phyloP scores from a whole-genome alignment of 345 rosid genomes.

The Clarkia xantiana region DNA sequence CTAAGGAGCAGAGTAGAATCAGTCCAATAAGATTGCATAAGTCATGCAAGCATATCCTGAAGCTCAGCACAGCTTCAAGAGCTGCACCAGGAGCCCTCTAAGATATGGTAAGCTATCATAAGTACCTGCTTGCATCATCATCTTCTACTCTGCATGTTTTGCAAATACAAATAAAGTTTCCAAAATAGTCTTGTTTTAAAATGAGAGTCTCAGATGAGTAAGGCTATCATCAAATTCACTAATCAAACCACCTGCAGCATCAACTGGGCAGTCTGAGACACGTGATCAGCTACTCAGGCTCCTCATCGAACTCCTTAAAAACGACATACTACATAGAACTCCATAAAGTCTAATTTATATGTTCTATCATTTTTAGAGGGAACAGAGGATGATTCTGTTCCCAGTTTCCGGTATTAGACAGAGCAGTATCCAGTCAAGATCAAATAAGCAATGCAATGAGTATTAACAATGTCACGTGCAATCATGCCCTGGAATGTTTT shows the following conservation, averaged over 20 bases:
- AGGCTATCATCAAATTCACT: conserved; percentile 43
- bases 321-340: neutral
- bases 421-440: too few relatives aligned
- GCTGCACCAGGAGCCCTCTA: conserved; percentile 14
- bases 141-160: conserved; percentile 13
- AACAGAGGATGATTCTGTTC: too few relatives aligned
- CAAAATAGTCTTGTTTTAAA: neutral
- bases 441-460: too few relatives aligned
- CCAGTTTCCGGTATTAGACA: too few relatives aligned
- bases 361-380: neutral
- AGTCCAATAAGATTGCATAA: conserved; percentile 5
- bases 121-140: conserved; percentile 17
- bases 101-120: conserved; percentile 8
- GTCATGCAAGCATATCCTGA: conserved; percentile 13
- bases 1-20: conserved; percentile 9
- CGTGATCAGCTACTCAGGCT: conserved; percentile 26
- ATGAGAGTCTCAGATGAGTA: conserved; percentile 51
- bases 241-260: conserved; percentile 38
- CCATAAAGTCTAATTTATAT: too few relatives aligned
- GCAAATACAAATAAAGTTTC: neutral
- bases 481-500: too few relatives aligned
- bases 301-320: conserved; percentile 30
- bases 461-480: too few relatives aligned
- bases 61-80: conserved; percentile 12
- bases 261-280: conserved; percentile 34